Evolutionary conservation across 2,329 filamentous ascomycete genomes (phyloP), one percentile per base, ranked within the genome.

Genomic region (Verticillium albo-atrum): DNA sequence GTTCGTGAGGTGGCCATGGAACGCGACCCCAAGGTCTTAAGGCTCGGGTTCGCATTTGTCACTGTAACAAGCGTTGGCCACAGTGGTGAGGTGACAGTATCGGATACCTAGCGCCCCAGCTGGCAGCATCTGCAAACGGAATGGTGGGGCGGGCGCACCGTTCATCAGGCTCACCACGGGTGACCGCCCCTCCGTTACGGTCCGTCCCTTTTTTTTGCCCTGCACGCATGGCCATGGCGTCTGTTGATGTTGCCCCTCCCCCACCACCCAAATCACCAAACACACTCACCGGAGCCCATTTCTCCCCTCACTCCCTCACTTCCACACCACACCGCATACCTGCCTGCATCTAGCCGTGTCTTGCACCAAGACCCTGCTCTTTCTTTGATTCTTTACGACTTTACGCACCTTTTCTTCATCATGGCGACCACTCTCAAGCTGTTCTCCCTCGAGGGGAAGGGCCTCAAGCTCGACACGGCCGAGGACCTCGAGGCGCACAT

Each of bases 401-500:
- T 17, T 51, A 27, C 37, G 55, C 61, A 25, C 20, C 30, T 59
- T 58, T 23, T 32, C 62, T 30, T 28, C 59, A 54, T 57, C n/a
- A 47, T 47, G 42, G 42, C 42, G 10, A 47, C 42, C 20, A 47
- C 42, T 3, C 42, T 55, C 59, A 92, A 90, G 74, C 73, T 91
- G 71, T 98, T 97, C 79, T 93, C 92, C 67, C 87, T 98, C 66
- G 91, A 96, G 76, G 92, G 91, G 75, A 95, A 90, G 80, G 89
- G 89, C 70, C 85, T 98, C 68, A 97, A 97, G 82, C 90, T 99
- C 71, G 89, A 96, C 79, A 91, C 89, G 47, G 91, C 91, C 56
- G 89, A 86, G 65, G 92, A 98, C 75, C 84, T 98, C 62, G 90
- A 95, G 74, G 80, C 90, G 65, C 89, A 97, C 74, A 90, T 97